Conservation (phyloP, 345 rosid genomes). For the Eutrema yunnanense region DNA sequence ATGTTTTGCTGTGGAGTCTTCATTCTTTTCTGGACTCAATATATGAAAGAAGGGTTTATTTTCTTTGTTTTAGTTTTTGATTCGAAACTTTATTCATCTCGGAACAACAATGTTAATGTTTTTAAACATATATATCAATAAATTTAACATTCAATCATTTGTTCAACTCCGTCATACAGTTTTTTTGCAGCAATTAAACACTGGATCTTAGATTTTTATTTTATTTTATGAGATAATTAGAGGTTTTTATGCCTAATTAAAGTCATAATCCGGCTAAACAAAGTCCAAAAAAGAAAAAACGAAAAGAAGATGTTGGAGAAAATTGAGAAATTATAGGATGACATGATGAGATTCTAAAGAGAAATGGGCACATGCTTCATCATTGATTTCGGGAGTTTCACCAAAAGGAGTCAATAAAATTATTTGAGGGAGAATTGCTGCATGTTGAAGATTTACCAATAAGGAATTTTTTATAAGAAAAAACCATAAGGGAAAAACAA, state of each 20-base stretch:
- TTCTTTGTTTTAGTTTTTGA: too few relatives aligned
- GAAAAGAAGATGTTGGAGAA: not conserved
- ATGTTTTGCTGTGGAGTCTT: too few relatives aligned
- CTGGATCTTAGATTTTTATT: not conserved
- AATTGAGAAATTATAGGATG: not conserved
- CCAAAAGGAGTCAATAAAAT: constrained; percentile 14
- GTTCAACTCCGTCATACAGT: not conserved
- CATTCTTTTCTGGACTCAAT: too few relatives aligned
- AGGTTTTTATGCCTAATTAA: not conserved
- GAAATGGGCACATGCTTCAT: constrained; percentile 21
- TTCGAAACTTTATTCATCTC: too few relatives aligned
- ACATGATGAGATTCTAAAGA: constrained; percentile 24
- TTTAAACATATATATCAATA: too few relatives aligned
- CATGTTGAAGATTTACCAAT: constrained; percentile 25
- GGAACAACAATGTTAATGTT: too few relatives aligned
- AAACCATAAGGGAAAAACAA: not conserved
- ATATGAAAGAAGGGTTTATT: too few relatives aligned
- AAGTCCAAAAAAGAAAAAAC: not conserved
- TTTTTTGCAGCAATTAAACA: not conserved
- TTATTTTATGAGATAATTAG: not conserved
- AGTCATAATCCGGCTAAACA: not conserved
- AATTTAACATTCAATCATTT: too few relatives aligned
- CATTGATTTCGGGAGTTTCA: constrained; percentile 19
- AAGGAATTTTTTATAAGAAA: not conserved
- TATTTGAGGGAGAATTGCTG: constrained; percentile 15